These are phyloP conservation scores for Amyloporia xantha DNA, from an alignment of 768 basidiomycete species.

Conservation along the genomic window DNA sequence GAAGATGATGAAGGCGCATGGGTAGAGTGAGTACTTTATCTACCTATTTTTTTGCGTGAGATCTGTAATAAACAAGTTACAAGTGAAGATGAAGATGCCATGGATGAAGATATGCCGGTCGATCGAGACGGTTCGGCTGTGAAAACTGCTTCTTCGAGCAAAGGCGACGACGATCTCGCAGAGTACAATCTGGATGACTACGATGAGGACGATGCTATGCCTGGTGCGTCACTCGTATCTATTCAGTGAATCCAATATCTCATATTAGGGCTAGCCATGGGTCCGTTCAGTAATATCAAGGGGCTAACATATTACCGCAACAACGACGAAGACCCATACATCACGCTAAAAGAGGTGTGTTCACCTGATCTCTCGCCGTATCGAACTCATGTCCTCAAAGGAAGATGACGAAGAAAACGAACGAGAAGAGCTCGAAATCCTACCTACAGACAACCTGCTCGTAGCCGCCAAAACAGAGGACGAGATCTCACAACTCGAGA, in stretches of 20 bases:
- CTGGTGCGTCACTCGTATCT: conserved; percentile 26
- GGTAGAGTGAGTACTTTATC: conserved; percentile 72
- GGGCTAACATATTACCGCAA: conserved; percentile 88
- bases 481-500: conserved; percentile 91
- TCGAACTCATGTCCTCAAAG: conserved; percentile 23
- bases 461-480: conserved; percentile 94
- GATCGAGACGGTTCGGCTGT: conserved; percentile 4
- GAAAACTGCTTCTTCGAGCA: conserved; percentile 23
- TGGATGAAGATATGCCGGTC: conserved; percentile 31
- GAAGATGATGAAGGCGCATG: conserved; percentile 53
- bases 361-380: conserved; percentile 6
- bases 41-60: not conserved
- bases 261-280: conserved; percentile 36
- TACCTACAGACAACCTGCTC: conserved; percentile 88
- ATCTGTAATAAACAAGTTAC: conserved; percentile 40
- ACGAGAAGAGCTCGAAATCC: conserved; percentile 81
- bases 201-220: conserved; percentile 62
- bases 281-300: conserved; percentile 94
- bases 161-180: conserved; percentile 60
- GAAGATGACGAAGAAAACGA: conserved; percentile 81
- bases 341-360: conserved; percentile 87
- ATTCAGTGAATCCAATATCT: not conserved
- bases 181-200: conserved; percentile 91
- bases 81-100: conserved; percentile 46
- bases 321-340: conserved; percentile 93